phyloP scores from a whole-genome alignment of 805 yeast species.

The Teunomyces tritomae region DNA sequence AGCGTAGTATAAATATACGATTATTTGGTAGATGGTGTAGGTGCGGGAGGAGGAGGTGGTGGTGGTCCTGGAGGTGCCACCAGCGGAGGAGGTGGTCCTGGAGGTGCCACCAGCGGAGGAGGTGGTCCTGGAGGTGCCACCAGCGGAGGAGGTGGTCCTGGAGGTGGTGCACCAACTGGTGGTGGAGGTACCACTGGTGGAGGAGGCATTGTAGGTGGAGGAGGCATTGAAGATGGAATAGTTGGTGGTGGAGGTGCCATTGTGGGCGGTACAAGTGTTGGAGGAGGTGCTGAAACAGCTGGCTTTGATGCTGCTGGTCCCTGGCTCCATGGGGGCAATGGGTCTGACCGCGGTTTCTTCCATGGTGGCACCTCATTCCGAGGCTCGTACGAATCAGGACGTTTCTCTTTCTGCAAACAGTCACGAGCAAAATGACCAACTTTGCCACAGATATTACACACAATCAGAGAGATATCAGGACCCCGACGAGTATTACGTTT shows the following conservation, averaged over 20 bases:
- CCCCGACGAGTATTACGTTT: conserved; percentile 26
- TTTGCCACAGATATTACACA: conserved; percentile 77
- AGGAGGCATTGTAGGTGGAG: conserved; percentile 13
- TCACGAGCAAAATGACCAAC: conserved; percentile 88
- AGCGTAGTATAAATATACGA: background rate
- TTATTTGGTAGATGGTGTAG: conserved; percentile 17
- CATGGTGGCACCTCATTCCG: conserved; percentile 22
- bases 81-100: conserved; percentile 13
- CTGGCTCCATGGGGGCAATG: conserved; percentile 22
- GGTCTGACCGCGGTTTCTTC: conserved; percentile 22
- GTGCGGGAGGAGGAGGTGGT: conserved; percentile 14
- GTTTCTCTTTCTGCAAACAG: conserved; percentile 45
- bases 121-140: conserved; percentile 22
- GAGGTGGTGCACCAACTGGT: conserved; percentile 16
- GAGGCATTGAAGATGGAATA: conserved; percentile 10
- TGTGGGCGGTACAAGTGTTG: background rate
- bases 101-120: conserved; percentile 15
- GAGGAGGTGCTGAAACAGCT: background rate
- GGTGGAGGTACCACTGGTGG: background rate
- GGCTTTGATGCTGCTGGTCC: background rate
- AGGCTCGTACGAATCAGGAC: background rate
- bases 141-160: conserved; percentile 16
- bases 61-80: conserved; percentile 11
- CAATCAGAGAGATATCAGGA: conserved; percentile 50
- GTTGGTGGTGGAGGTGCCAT: conserved; percentile 18